Conservation (phyloP, 257 asterid species). For the Anisodus tanguticus region DNA sequence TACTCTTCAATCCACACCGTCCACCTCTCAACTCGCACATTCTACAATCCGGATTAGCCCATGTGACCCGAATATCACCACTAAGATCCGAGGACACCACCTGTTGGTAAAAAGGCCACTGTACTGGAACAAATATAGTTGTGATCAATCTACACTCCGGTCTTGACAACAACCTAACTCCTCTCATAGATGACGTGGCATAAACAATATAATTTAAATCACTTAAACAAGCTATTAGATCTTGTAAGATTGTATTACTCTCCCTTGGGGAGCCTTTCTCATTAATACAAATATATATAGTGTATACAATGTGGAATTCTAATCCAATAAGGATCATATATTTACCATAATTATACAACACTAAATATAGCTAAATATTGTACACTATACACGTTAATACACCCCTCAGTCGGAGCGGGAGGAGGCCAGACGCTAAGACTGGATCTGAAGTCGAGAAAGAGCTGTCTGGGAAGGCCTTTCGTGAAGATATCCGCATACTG, state of each 20-base stretch:
- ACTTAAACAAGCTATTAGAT: constrained; percentile 57
- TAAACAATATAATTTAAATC: constrained; percentile 45
- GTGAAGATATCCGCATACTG: too few relatives aligned
- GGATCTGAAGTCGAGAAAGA: too few relatives aligned
- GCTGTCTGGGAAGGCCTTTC: too few relatives aligned
- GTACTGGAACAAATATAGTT: constrained; percentile 57
- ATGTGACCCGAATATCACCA: constrained; percentile 44
- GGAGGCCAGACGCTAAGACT: too few relatives aligned
- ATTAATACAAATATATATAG: too few relatives aligned
- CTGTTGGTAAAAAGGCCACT: constrained; percentile 45
- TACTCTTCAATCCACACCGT: constrained; percentile 44
- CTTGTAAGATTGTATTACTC: constrained; percentile 40
- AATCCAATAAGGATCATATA: background rate
- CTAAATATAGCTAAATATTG: too few relatives aligned
- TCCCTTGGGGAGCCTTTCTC: too few relatives aligned
- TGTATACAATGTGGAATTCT: constrained; percentile 44
- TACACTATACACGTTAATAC: too few relatives aligned
- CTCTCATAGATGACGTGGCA: constrained; percentile 49
- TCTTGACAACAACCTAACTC: constrained; percentile 33
- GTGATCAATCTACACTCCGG: constrained; percentile 41
- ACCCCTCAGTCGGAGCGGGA: too few relatives aligned
- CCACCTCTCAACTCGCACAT: constrained; percentile 54
- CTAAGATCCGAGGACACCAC: constrained; percentile 53
- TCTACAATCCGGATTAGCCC: constrained; percentile 55
- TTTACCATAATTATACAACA: too few relatives aligned